Percentiles rank a stretch among this genome's conserved stretches.
Conservation (phyloP, 2,329 filamentous ascomycete species). For the Cladosporium sp. region DNA sequence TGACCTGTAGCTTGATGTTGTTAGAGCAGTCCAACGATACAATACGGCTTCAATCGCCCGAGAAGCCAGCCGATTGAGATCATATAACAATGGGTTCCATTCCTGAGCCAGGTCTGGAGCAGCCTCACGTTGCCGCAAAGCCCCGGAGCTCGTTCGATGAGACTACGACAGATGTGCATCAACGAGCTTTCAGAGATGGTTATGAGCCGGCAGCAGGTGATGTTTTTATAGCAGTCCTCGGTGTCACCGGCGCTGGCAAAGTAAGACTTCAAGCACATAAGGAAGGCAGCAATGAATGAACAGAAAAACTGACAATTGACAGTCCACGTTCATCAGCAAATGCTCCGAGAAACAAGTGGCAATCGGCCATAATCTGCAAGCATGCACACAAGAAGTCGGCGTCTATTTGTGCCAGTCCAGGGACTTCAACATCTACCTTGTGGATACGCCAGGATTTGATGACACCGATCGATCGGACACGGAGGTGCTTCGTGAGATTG, state of each 20-base stretch:
- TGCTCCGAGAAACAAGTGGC: slow-evolving; percentile 5
- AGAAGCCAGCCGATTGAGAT: no score
- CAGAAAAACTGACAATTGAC: slow-evolving; percentile 31
- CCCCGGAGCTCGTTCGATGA: no score
- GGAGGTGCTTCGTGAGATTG: slow-evolving; percentile 42
- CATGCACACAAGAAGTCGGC: not conserved
- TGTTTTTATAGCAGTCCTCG: slow-evolving; percentile 34
- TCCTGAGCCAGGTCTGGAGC: no score
- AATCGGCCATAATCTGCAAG: slow-evolving; percentile 30
- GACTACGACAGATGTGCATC: no score
- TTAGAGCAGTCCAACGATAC: not conserved
- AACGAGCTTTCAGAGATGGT: slow-evolving; percentile 2
- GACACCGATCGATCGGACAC: slow-evolving; percentile 33
- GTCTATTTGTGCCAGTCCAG: not conserved
- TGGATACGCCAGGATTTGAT: slow-evolving; percentile 15
- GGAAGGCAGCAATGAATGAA: no score
- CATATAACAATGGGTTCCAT: no score
- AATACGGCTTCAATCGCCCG: not conserved
- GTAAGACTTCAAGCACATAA: not conserved
- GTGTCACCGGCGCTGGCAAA: slow-evolving; percentile 29
- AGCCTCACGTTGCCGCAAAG: no score
- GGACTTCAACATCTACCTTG: not conserved
- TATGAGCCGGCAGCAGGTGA: slow-evolving; percentile 6
- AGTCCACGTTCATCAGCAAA: not conserved
- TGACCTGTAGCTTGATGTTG: not conserved